These are phyloP conservation scores for Pezizomycotina sp. DNA, from an alignment of 2,329 filamentous ascomycete genomes.

Conservation along the genomic window DNA sequence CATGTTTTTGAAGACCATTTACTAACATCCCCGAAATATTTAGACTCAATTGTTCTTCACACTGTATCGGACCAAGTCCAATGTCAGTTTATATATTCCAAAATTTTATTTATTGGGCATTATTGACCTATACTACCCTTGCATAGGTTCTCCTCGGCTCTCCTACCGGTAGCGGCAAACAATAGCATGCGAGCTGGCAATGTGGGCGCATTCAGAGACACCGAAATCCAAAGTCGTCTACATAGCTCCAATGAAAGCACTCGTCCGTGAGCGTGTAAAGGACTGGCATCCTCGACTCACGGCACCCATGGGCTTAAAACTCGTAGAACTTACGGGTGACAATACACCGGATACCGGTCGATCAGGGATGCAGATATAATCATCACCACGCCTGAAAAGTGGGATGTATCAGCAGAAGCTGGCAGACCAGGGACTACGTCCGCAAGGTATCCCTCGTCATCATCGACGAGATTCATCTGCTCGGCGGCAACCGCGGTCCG, in stretches of 20 bases:
- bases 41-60: constrained; percentile 95
- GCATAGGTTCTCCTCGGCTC: constrained; percentile 88
- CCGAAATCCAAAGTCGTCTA: constrained; percentile 96
- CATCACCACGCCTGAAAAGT: constrained; percentile 98
- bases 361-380: constrained; percentile 95
- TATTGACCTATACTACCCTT: too few relatives aligned
- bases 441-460: constrained; percentile 89
- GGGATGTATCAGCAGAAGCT: constrained; percentile 97
- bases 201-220: constrained; percentile 97
- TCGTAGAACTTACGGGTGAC: constrained; percentile 92
- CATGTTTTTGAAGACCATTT: too few relatives aligned
- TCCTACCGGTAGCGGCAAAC: constrained; percentile 92
- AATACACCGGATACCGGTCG: constrained; percentile 93
- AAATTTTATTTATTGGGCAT: too few relatives aligned
- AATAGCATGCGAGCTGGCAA: constrained; percentile 83
- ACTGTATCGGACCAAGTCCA: constrained; percentile 78
- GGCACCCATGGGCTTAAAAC: constrained; percentile 63
- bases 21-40: too few relatives aligned
- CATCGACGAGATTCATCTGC: constrained; percentile 92
- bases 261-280: constrained; percentile 87
- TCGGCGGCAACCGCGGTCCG: constrained; percentile 78
- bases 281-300: constrained; percentile 82
- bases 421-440: constrained; percentile 95
- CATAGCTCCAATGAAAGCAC: constrained; percentile 97
- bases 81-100: too few relatives aligned